phyloP scores from a whole-genome alignment of 2,329 filamentous ascomycete genomes.

The Fusarium sp. region DNA sequence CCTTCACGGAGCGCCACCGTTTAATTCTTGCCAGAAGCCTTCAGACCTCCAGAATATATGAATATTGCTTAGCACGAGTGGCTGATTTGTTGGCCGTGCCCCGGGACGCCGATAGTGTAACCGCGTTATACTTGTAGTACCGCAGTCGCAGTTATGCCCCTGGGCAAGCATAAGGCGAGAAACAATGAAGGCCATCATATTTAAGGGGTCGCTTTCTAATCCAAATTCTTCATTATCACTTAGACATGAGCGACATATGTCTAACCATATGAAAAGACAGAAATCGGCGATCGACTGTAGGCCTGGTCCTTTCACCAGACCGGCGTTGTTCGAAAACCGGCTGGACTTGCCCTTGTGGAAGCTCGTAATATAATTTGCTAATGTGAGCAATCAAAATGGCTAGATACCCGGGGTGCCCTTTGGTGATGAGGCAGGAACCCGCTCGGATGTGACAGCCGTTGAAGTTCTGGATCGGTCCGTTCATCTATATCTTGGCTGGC shows the following conservation, averaged over 20 bases:
- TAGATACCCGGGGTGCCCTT: neutral
- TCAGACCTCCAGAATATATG: neutral
- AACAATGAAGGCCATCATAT: neutral
- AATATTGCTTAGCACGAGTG: neutral
- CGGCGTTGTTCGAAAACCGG: too few species aligned
- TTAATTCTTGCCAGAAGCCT: slow-evolving; percentile 1
- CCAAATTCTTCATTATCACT: neutral
- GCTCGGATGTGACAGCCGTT: slow-evolving; percentile 11
- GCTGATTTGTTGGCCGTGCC: neutral
- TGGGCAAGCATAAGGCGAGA: neutral
- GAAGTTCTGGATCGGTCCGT: neutral
- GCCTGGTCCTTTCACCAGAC: neutral
- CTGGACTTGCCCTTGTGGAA: neutral
- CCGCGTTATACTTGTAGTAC: neutral
- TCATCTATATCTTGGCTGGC: neutral
- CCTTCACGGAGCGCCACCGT: neutral
- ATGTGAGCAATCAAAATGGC: neutral
- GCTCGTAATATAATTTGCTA: neutral
- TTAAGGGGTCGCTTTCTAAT: neutral
- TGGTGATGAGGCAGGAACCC: slow-evolving; percentile 9
- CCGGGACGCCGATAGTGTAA: neutral
- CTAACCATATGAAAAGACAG: neutral
- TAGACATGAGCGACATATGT: neutral
- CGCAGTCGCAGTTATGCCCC: neutral
- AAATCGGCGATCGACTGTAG: neutral